phyloP scores from a whole-genome alignment of 106 monocot species.

The Ottelia alismoides region DNA sequence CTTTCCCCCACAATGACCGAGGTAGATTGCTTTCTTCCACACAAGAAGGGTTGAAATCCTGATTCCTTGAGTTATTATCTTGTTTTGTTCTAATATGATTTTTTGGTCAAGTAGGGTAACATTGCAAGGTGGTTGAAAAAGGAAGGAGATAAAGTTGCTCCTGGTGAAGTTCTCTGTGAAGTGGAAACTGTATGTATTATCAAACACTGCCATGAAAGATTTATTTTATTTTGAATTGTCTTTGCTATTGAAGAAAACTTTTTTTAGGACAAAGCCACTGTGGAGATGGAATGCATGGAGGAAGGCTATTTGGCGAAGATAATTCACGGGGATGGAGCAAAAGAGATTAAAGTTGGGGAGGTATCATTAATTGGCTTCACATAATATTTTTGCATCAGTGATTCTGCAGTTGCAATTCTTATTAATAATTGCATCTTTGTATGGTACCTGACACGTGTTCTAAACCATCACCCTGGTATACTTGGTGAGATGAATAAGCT shows the following conservation, averaged over 20 bases:
- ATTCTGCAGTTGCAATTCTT: no score
- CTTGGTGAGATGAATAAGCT: no score
- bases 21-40: constrained; percentile 20
- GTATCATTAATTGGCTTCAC: no score
- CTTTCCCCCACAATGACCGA: constrained; percentile 99
- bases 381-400: no score
- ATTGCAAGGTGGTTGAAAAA: constrained; percentile 95
- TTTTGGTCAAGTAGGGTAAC: constrained; percentile 68
- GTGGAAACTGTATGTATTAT: constrained; percentile 63
- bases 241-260: constrained; percentile 1
- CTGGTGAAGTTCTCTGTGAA: constrained; percentile 98
- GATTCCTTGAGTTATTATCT: neutral
- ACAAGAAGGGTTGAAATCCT: no score
- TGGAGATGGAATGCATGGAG: constrained; percentile 99
- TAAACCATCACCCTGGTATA: no score
- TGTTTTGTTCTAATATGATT: no score
- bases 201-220: neutral
- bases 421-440: no score
- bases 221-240: neutral
- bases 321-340: constrained; percentile 77
- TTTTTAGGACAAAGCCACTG: constrained; percentile 89
- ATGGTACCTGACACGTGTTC: no score
- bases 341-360: constrained; percentile 96
- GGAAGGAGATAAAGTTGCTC: constrained; percentile 93
- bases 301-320: constrained; percentile 97